Conservation (phyloP, 495 filamentous ascomycete species). For the Chaetomidium leptoderma region DNA sequence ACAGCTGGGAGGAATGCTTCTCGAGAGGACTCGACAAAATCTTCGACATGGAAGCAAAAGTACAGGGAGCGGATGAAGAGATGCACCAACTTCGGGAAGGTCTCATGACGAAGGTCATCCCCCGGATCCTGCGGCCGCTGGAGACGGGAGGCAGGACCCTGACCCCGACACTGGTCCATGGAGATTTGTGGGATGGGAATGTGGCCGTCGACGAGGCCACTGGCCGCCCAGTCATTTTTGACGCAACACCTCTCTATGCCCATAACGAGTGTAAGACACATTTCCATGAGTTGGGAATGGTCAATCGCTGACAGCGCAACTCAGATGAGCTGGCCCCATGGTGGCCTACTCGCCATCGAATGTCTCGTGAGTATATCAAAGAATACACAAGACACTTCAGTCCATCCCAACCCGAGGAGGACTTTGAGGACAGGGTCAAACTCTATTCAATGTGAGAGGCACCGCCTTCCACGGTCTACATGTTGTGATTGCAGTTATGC, state of each 20-base stretch:
- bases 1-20: conserved; percentile 17
- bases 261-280: too few species aligned
- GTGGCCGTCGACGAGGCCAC: conserved; percentile 15
- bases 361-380: neutral
- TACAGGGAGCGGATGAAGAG: conserved; percentile 19
- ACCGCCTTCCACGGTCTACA: too few species aligned
- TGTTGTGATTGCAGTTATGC: neutral
- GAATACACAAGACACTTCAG: neutral
- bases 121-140: conserved; percentile 38
- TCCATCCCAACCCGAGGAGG: neutral
- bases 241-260: conserved; percentile 12
- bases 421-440: neutral
- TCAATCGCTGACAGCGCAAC: neutral
- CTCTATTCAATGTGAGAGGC: conserved; percentile 3
- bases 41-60: conserved; percentile 10
- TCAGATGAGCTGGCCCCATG: conserved; percentile 13
- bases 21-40: neutral
- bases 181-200: conserved; percentile 49
- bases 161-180: conserved; percentile 45
- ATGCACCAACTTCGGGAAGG: conserved; percentile 13
- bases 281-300: neutral
- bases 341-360: neutral
- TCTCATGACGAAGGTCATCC: conserved; percentile 40
- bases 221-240: conserved; percentile 21
- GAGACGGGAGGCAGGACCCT: conserved; percentile 39